Conservation (phyloP, 139 green algal genomes). For the Tetradesmus lagerheimii region DNA sequence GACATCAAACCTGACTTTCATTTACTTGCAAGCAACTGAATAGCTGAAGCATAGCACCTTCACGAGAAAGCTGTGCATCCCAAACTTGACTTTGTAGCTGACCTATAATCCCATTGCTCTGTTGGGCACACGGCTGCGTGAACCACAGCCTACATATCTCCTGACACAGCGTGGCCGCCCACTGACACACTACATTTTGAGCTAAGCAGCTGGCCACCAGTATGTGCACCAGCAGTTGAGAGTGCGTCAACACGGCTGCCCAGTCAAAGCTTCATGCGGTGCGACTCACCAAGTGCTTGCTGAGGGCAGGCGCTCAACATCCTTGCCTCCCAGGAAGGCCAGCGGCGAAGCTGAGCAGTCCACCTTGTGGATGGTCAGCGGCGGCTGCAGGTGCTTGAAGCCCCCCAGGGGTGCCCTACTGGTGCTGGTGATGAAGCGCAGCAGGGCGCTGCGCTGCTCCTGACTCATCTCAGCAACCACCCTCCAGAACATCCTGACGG, state of each 20-base stretch:
- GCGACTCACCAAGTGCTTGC: conserved; percentile 80
- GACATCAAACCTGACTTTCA: not conserved
- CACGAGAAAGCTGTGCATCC: no score
- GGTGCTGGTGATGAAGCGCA: conserved; percentile 92
- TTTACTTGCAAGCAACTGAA: no score
- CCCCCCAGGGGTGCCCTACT: conserved; percentile 90
- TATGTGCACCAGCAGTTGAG: not conserved
- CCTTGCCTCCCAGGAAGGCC: conserved; percentile 47
- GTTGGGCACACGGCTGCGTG: no score
- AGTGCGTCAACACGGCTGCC: not conserved
- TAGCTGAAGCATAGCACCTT: no score
- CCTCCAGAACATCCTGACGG: conserved; percentile 90
- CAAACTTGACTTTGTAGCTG: no score
- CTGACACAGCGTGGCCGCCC: no score
- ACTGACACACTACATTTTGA: no score
- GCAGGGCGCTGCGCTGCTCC: conserved; percentile 68
- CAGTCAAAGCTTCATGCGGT: not conserved
- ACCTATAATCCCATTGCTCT: no score
- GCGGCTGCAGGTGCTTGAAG: conserved; percentile 89
- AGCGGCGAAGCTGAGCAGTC: not conserved
- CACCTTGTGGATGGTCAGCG: conserved; percentile 89
- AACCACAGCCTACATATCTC: no score
- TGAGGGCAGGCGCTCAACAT: conserved; percentile 93
- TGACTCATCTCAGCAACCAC: conserved; percentile 63
- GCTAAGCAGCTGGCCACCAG: not conserved